Conservation (phyloP, 2,329 filamentous ascomycete species). For the Stachybotrys elegans region DNA sequence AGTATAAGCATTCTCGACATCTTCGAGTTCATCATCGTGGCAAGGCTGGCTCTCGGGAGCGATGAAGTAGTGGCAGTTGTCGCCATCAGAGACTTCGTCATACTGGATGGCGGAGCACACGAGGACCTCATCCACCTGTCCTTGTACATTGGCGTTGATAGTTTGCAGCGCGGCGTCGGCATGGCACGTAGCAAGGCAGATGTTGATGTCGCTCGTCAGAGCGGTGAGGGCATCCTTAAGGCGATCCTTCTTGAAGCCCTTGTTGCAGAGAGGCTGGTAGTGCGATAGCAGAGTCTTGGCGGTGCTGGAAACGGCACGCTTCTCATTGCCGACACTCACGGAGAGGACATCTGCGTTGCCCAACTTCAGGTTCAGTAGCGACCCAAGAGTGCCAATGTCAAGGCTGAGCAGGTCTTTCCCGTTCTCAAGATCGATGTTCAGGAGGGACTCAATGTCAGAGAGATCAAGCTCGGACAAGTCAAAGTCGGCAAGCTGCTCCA, state of each 20-base stretch:
- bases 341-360: no score
- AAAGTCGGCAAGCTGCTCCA: no score
- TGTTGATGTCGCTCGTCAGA: conserved; percentile 16
- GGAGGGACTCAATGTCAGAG: no score
- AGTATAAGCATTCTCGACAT: conserved; percentile 12
- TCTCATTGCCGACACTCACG: no score
- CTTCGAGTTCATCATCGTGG: conserved; percentile 14
- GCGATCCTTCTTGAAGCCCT: conserved; percentile 17
- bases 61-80: conserved; percentile 18
- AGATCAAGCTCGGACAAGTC: no score
- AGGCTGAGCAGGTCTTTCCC: no score
- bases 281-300: conserved; percentile 9
- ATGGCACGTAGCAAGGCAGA: conserved; percentile 18
- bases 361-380: no score
- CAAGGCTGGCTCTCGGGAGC: conserved; percentile 16
- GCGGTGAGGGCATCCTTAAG: conserved; percentile 8
- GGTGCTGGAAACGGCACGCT: neutral
- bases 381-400: no score
- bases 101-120: conserved; percentile 18
- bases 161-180: conserved; percentile 13
- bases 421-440: no score
- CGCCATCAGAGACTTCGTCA: conserved; percentile 8
- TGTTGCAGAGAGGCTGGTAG: conserved; percentile 20
- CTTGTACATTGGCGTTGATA: conserved; percentile 10
- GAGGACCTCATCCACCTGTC: conserved; percentile 11